phyloP scores from a whole-genome alignment of 2,329 filamentous ascomycete genomes.

The Fusarium cyanostomum region DNA sequence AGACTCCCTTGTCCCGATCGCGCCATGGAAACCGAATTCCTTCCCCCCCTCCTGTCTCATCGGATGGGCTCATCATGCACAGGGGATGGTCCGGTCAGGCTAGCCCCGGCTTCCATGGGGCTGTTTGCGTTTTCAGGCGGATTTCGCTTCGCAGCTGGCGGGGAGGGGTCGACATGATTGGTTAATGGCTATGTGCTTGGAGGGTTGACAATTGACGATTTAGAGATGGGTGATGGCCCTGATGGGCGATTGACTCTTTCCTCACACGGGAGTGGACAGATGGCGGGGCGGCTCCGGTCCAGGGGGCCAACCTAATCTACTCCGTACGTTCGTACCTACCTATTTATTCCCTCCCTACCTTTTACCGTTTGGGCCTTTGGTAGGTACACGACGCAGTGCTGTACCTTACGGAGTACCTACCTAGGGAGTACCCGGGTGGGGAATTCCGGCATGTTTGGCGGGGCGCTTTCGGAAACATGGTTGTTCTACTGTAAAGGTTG shows the following conservation, averaged over 20 bases:
- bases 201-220: constrained; percentile 19
- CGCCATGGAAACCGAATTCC: constrained; percentile 22
- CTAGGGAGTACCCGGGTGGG: too few species aligned
- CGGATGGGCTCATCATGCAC: constrained; percentile 5
- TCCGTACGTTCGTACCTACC: constrained; percentile 5
- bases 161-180: constrained; percentile 11
- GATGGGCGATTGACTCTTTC: constrained; percentile 17
- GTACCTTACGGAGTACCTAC: too few species aligned
- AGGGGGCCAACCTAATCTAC: neutral
- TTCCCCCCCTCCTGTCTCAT: constrained; percentile 11
- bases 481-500: constrained; percentile 3
- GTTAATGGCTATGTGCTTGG: constrained; percentile 15
- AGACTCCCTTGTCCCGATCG: constrained; percentile 14
- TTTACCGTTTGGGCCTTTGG: neutral
- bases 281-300: constrained; percentile 34
- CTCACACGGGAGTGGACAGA: constrained; percentile 24
- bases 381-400: too few species aligned
- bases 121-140: too few species aligned
- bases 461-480: constrained; percentile 30
- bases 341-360: neutral
- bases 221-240: constrained; percentile 6
- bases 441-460: constrained; percentile 21
- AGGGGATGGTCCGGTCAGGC: constrained; percentile 12
- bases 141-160: neutral
- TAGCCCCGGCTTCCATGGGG: constrained; percentile 20